Percentiles rank a stretch among this genome's conserved stretches.
Evolutionary conservation across 2,329 filamentous ascomycete species (phyloP).

Genomic region (Zasmidium cellare): DNA sequence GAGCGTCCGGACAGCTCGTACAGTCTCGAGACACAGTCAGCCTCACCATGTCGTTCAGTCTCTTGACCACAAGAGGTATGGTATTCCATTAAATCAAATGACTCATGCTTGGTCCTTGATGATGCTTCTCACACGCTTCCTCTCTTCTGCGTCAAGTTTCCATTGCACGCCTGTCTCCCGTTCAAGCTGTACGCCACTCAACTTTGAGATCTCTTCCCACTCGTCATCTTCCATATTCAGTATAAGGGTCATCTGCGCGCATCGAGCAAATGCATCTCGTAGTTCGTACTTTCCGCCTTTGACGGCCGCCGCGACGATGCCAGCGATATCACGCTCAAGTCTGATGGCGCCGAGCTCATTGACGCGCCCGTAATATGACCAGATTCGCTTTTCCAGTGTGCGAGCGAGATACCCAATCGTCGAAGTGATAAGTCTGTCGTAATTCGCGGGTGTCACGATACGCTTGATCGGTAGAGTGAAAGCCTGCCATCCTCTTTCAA

Average conservation of each 20-base stretch:
- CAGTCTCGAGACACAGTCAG: background rate
- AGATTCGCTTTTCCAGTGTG: constrained; percentile 83
- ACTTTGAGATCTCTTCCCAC: constrained; percentile 69
- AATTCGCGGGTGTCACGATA: constrained; percentile 76
- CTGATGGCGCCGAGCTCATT: constrained; percentile 80
- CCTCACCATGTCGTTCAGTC: too few species aligned
- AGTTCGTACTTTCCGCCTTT: constrained; percentile 72
- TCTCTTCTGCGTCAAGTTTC: constrained; percentile 72
- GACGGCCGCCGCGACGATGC: constrained; percentile 68
- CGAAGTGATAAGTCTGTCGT: constrained; percentile 70
- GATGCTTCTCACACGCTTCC: constrained; percentile 64
- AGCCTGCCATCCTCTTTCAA: constrained; percentile 81
- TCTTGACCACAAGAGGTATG: too few species aligned
- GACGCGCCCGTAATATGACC: constrained; percentile 74
- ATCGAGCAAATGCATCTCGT: constrained; percentile 73
- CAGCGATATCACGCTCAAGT: constrained; percentile 80
- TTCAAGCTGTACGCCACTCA: constrained; percentile 48
- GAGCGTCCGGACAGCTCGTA: background rate
- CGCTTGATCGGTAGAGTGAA: constrained; percentile 83
- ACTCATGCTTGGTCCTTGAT: constrained; percentile 17
- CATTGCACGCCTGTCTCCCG: constrained; percentile 67
- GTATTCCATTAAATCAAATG: background rate
- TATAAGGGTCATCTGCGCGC: constrained; percentile 78
- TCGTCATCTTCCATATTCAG: constrained; percentile 96
- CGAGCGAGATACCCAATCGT: constrained; percentile 74